phyloP scores from a whole-genome alignment of 306 rosid species.

The Medicago ruthenica region DNA sequence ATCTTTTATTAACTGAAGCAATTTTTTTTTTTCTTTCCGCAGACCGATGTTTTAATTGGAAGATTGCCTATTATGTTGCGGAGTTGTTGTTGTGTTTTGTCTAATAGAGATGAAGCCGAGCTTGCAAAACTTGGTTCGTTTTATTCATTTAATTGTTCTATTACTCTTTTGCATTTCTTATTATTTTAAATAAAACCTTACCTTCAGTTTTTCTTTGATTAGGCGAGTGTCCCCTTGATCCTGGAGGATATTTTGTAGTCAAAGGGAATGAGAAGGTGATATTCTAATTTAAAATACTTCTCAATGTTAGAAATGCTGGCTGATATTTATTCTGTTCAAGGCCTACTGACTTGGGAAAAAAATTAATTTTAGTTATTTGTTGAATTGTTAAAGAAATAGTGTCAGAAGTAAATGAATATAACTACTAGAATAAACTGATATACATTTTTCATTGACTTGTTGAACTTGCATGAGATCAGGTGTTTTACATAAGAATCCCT shows the following conservation, averaged over 20 bases:
- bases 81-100: constrained; percentile 74
- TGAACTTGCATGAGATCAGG: constrained; percentile 17
- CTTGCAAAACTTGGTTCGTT: constrained; percentile 81
- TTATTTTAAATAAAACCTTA: constrained; percentile 10
- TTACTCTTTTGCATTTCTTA: not conserved
- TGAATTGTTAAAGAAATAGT: constrained; percentile 5
- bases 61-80: constrained; percentile 92
- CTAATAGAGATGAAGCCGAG: constrained; percentile 79
- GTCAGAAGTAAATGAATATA: not conserved
- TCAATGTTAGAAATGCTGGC: constrained; percentile 14
- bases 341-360: not conserved
- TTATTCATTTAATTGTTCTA: not conserved
- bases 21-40: constrained; percentile 14
- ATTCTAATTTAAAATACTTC: constrained; percentile 38
- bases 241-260: constrained; percentile 90
- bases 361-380: constrained; percentile 19
- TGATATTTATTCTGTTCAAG: constrained; percentile 13
- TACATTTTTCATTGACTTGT: constrained; percentile 34
- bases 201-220: constrained; percentile 26
- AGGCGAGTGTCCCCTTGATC: constrained; percentile 98
- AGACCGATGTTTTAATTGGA: constrained; percentile 67
- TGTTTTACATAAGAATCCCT: constrained; percentile 12
- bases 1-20: constrained; percentile 23
- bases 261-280: constrained; percentile 96
- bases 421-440: constrained; percentile 2